These are phyloP conservation scores for Leccinum barrowsii DNA, from an alignment of 768 basidiomycete genomes.

Conservation along the genomic window DNA sequence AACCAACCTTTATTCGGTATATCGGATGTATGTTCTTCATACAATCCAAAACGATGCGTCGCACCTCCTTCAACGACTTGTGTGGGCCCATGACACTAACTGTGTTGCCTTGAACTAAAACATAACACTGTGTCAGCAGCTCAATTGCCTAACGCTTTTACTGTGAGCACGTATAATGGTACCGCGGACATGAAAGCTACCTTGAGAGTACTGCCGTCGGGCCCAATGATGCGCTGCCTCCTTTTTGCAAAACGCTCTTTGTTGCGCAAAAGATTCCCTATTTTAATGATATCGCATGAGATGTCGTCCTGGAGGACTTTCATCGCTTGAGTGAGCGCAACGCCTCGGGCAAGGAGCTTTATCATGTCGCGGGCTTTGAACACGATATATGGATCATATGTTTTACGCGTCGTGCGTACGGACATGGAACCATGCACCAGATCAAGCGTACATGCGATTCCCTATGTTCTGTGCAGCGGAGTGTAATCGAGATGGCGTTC, in stretches of 20 bases:
- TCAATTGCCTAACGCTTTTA: conserved; percentile 80
- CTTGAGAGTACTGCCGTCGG: conserved; percentile 96
- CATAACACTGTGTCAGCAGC: conserved; percentile 92
- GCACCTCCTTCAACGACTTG: conserved; percentile 93
- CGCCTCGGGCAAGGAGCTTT: conserved; percentile 91
- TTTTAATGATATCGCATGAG: conserved; percentile 98
- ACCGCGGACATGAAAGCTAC: conserved; percentile 36
- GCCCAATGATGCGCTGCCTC: conserved; percentile 94
- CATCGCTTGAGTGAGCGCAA: conserved; percentile 78
- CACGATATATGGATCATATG: conserved; percentile 94
- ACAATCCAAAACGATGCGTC: conserved; percentile 95
- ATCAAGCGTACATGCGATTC: conserved; percentile 87
- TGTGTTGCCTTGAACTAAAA: conserved; percentile 96
- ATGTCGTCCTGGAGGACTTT: conserved; percentile 87
- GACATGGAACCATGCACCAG: conserved; percentile 97
- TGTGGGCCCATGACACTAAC: conserved; percentile 98
- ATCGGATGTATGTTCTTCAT: conserved; percentile 99
- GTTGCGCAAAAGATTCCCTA: conserved; percentile 89
- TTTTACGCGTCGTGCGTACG: conserved; percentile 94
- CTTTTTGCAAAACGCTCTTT: conserved; percentile 97
- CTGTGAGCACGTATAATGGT: background rate
- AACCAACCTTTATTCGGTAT: conserved; percentile 88
- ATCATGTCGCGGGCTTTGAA: conserved; percentile 95
- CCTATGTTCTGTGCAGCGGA: conserved; percentile 42
- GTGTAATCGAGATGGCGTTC: conserved; percentile 11